A percentile compares a stretch with the other conserved stretches of the same genome.
Conservation (phyloP, 2,329 filamentous ascomycete species). For the Paraphoma chrysanthemicola region DNA sequence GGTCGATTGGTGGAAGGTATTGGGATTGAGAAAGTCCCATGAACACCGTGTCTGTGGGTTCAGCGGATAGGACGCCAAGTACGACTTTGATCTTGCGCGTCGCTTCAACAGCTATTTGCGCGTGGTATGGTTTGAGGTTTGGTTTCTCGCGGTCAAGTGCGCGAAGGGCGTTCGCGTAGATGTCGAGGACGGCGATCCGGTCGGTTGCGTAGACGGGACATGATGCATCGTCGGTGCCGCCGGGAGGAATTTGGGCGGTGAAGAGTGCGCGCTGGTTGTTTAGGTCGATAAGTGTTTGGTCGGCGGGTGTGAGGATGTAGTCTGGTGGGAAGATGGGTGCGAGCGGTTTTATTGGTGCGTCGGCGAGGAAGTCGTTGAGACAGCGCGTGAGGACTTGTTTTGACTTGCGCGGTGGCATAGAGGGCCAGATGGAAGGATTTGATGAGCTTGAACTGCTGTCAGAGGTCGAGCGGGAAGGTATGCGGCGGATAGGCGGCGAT, state of each 20-base stretch:
- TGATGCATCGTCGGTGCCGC: not conserved
- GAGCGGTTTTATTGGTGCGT: too few relatives aligned
- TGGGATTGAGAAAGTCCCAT: not conserved
- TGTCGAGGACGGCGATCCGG: slow-evolving; percentile 8
- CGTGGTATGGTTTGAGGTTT: slow-evolving; percentile 1
- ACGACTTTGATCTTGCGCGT: slow-evolving; percentile 12
- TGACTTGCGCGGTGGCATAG: not conserved
- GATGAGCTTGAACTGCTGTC: not conserved
- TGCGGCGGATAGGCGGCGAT: not conserved
- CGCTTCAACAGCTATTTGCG: slow-evolving; percentile 8
- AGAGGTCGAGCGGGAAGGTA: not conserved
- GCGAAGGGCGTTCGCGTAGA: slow-evolving; percentile 15
- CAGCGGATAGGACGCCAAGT: slow-evolving; percentile 5
- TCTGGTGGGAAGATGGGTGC: not conserved
- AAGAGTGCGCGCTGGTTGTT: not conserved
- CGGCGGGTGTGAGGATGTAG: not conserved
- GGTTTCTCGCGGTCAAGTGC: not conserved
- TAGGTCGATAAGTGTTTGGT: not conserved
- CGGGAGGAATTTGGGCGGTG: not conserved
- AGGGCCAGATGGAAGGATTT: not conserved
- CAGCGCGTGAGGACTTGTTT: too few relatives aligned
- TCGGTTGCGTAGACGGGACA: not conserved
- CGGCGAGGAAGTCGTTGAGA: not conserved
- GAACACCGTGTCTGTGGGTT: slow-evolving; percentile 14
- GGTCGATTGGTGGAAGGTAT: slow-evolving; percentile 16